These are phyloP conservation scores for Eucalyptus sideroxylon DNA, from an alignment of 345 rosid species.

Conservation along the genomic window DNA sequence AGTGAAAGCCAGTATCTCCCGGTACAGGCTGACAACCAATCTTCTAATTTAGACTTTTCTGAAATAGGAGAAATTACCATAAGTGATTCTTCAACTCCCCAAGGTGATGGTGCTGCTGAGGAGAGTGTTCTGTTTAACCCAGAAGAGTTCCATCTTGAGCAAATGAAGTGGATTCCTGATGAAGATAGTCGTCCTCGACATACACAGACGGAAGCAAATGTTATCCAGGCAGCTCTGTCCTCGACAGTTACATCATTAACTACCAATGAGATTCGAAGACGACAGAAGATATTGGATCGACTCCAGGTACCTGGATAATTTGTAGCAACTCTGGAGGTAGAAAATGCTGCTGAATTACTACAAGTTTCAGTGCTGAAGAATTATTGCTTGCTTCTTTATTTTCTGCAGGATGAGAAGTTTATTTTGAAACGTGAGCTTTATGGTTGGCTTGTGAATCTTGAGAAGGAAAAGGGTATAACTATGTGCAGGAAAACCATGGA, in stretches of 20 bases:
- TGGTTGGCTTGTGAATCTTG: slow-evolving; percentile 71
- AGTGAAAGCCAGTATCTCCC: neutral
- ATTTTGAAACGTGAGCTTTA: slow-evolving; percentile 63
- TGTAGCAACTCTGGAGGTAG: neutral
- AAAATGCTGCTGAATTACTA: neutral
- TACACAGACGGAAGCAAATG: neutral
- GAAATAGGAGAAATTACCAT: neutral
- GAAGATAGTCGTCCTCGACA: neutral
- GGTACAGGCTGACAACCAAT: neutral
- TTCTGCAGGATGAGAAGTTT: slow-evolving; percentile 50
- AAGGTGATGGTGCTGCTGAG: neutral
- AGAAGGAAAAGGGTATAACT: slow-evolving; percentile 48
- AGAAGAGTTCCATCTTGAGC: neutral
- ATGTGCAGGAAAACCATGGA: slow-evolving; percentile 67
- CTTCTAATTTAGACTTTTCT: neutral
- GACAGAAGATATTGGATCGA: slow-evolving; percentile 62
- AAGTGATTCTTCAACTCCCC: neutral
- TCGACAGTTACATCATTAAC: slow-evolving; percentile 12
- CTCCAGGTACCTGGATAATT: slow-evolving; percentile 26
- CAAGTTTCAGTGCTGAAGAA: neutral
- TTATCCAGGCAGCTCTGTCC: neutral
- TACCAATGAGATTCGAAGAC: slow-evolving; percentile 52
- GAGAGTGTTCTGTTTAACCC: neutral
- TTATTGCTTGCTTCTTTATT: neutral
- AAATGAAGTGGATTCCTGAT: neutral